These are phyloP conservation scores for Phanerochaete carnosa DNA, from an alignment of 768 basidiomycete species.

Conservation along the genomic window DNA sequence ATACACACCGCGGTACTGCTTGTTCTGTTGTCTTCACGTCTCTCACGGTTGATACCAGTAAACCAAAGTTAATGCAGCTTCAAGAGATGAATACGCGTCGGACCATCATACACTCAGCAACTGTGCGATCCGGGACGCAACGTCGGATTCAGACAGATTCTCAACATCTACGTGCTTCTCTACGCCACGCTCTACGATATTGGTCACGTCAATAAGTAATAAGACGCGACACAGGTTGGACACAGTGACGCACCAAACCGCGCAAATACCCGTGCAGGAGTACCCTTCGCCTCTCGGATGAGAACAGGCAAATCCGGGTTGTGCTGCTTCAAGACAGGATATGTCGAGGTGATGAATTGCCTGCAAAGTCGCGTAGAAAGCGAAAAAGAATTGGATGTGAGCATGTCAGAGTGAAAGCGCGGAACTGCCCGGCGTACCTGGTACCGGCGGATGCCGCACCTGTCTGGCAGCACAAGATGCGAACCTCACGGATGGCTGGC, in stretches of 20 bases:
- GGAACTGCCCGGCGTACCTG: slow-evolving; percentile 44
- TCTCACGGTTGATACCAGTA: no score
- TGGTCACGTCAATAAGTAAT: not conserved
- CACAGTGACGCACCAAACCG: slow-evolving; percentile 64
- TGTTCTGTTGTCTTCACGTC: no score
- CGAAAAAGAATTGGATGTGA: not conserved
- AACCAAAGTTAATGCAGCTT: not conserved
- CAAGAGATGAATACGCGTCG: not conserved
- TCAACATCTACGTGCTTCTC: slow-evolving; percentile 83
- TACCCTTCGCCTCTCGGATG: slow-evolving; percentile 76
- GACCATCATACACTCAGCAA: slow-evolving; percentile 38
- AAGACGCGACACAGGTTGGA: not conserved
- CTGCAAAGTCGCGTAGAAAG: slow-evolving; percentile 33
- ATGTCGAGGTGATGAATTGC: slow-evolving; percentile 75
- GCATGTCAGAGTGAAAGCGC: not conserved
- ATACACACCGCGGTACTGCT: no score
- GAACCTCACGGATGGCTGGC: slow-evolving; percentile 76
- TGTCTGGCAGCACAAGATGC: slow-evolving; percentile 77
- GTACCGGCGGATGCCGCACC: slow-evolving; percentile 75
- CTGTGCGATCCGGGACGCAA: slow-evolving; percentile 66
- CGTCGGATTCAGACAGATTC: slow-evolving; percentile 66
- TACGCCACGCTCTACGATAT: slow-evolving; percentile 64
- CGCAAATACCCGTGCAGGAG: slow-evolving; percentile 80
- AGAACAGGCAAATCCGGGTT: slow-evolving; percentile 86
- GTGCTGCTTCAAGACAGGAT: slow-evolving; percentile 72